A percentile compares a stretch with the other conserved stretches of the same genome.
Evolutionary conservation across 371 early-diverging fungal species (phyloP).

Genomic region (Rhizopus delemar): DNA sequence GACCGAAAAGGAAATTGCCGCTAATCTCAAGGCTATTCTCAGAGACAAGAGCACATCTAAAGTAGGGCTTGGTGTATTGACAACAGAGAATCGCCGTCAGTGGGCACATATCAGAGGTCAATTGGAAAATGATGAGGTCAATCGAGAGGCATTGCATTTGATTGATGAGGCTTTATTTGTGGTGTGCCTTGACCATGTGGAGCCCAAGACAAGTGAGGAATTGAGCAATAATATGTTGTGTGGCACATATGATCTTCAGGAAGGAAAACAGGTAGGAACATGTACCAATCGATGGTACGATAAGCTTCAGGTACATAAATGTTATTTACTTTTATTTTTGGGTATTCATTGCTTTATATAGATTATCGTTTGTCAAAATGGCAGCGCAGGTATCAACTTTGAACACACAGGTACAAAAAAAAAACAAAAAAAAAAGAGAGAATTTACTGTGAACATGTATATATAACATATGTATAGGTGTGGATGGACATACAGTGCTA

Average conservation of each 20-base stretch:
- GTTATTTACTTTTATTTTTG: too few species aligned
- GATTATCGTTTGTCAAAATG: conserved; percentile 63
- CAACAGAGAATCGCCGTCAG: conserved; percentile 68
- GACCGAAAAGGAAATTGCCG: conserved; percentile 51
- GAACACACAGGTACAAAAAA: conserved; percentile 52
- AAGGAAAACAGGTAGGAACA: conserved; percentile 57
- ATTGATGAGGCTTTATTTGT: conserved; percentile 80
- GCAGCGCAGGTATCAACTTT: conserved; percentile 61
- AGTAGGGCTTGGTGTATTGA: conserved; percentile 62
- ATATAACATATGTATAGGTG: conserved; percentile 30
- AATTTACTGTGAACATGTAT: background rate
- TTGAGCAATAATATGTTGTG: conserved; percentile 59
- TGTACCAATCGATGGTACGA: conserved; percentile 64
- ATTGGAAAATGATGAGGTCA: conserved; percentile 44
- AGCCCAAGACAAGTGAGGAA: conserved; percentile 42
- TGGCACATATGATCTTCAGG: conserved; percentile 50
- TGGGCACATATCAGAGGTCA: conserved; percentile 64
- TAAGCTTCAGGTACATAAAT: conserved; percentile 48
- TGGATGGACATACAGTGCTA: conserved; percentile 61
- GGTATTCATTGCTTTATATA: conserved; percentile 10
- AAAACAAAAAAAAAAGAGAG: conserved; percentile 1
- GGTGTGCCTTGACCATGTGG: conserved; percentile 76
- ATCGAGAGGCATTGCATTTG: conserved; percentile 58
- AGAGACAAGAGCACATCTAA: conserved; percentile 37
- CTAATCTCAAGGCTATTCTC: conserved; percentile 45